These are phyloP conservation scores for Aspergillus affinis DNA, from an alignment of 495 filamentous ascomycete genomes.

Conservation along the genomic window DNA sequence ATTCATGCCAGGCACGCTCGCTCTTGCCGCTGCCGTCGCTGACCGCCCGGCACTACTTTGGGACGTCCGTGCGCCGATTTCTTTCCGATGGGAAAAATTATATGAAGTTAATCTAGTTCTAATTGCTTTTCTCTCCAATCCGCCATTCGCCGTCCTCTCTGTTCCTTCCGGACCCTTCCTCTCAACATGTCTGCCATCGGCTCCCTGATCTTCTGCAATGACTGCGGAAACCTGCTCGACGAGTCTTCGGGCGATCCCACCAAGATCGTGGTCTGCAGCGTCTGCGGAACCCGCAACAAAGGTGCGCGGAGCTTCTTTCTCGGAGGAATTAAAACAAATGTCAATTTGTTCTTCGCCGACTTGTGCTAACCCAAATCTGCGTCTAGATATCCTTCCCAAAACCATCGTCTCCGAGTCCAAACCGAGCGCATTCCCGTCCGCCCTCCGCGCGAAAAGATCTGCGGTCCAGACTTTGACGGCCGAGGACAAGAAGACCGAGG, in stretches of 20 bases:
- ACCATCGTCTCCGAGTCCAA: constrained; percentile 81
- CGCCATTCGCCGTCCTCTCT: background rate
- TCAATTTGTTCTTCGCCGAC: constrained; percentile 1
- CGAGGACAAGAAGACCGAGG: constrained; percentile 75
- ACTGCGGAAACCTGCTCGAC: constrained; percentile 89
- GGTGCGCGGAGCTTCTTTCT: constrained; percentile 46
- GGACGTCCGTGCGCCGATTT: constrained; percentile 31
- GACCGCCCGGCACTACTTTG: constrained; percentile 33
- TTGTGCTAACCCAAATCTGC: constrained; percentile 6
- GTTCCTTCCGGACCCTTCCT: background rate
- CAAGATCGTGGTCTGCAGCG: constrained; percentile 73
- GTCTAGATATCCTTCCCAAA: constrained; percentile 74
- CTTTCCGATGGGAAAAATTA: background rate
- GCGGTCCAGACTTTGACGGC: constrained; percentile 79
- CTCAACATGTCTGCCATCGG: constrained; percentile 78
- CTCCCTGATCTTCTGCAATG: constrained; percentile 88
- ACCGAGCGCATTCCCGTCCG: constrained; percentile 81
- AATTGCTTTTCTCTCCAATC: no score
- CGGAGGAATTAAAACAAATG: background rate
- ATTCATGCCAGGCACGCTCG: constrained; percentile 30
- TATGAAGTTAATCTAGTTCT: no score
- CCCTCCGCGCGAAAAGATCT: constrained; percentile 79
- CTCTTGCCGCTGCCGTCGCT: constrained; percentile 33
- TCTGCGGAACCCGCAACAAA: constrained; percentile 81
- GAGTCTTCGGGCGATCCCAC: constrained; percentile 71